Conservation (phyloP, 495 filamentous ascomycete species). For the Neurospora terricola region DNA sequence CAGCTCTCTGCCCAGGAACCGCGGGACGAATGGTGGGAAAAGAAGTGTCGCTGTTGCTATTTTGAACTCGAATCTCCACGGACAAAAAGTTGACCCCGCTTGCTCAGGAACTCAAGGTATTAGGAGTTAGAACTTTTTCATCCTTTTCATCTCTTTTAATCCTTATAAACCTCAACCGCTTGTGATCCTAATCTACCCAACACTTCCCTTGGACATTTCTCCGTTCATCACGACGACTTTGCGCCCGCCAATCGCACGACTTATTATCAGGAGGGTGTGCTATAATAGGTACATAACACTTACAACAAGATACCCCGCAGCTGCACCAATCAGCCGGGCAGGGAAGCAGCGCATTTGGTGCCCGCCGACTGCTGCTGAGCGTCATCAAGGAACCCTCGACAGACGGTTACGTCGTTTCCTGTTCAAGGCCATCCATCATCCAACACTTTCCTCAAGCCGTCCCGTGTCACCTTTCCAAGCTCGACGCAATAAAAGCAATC, state of each 20-base stretch:
- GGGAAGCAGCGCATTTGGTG: not conserved
- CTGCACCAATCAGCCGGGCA: not conserved
- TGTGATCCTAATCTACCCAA: not conserved
- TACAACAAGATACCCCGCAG: not conserved
- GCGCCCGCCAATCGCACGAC: not conserved
- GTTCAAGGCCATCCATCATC: not conserved
- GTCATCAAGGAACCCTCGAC: not conserved
- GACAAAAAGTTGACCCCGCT: conserved; percentile 8
- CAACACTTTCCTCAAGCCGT: not conserved
- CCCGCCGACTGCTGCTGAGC: not conserved
- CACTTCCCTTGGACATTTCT: not conserved
- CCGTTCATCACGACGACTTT: not conserved
- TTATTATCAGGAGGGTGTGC: not conserved
- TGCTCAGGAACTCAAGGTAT: not conserved
- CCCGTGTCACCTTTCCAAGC: not conserved
- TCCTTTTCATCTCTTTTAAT: not conserved
- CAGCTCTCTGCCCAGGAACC: not conserved
- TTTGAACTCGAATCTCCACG: conserved; percentile 12
- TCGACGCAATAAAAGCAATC: not conserved
- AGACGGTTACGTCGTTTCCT: not conserved
- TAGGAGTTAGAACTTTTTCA: not conserved
- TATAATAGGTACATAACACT: not conserved
- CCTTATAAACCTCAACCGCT: not conserved
- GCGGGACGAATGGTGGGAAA: conserved; percentile 13
- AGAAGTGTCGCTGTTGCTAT: conserved; percentile 16